A percentile compares a stretch with the other conserved stretches of the same genome.
Conservation (phyloP, 257 asterid species). For the Penstemon newberryi region DNA sequence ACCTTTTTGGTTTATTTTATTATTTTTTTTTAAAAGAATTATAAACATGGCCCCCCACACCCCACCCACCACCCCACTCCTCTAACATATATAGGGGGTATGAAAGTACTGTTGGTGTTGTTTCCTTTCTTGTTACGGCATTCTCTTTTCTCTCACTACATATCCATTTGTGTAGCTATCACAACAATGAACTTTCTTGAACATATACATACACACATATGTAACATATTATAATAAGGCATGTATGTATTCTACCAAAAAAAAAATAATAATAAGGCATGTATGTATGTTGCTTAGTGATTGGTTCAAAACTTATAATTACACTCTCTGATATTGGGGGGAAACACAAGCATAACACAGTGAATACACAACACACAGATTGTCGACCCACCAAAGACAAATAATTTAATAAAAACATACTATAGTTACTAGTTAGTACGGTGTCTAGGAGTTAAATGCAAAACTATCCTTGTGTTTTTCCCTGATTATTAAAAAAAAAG, state of each 20-base stretch:
- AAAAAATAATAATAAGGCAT: too few relatives aligned
- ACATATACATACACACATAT: constrained; percentile 16
- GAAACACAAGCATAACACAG: constrained; percentile 50
- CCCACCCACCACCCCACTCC: constrained; percentile 29
- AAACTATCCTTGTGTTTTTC: too few relatives aligned
- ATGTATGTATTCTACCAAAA: too few relatives aligned
- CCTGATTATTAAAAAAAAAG: too few relatives aligned
- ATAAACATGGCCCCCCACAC: not conserved
- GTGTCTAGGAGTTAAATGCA: too few relatives aligned
- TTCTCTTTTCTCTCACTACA: constrained; percentile 45
- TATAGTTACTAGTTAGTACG: too few relatives aligned
- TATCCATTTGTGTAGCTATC: constrained; percentile 47
- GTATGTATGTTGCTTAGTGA: constrained; percentile 44
- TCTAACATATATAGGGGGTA: constrained; percentile 42
- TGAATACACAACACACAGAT: constrained; percentile 68
- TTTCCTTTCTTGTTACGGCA: constrained; percentile 83
- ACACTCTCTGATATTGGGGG: constrained; percentile 33
- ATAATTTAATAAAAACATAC: constrained; percentile 17
- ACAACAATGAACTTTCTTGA: constrained; percentile 21
- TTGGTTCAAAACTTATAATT: constrained; percentile 52
- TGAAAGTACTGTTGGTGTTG: constrained; percentile 42
- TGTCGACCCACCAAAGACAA: constrained; percentile 73
- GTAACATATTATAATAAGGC: constrained; percentile 21
- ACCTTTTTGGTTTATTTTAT: constrained; percentile 42
- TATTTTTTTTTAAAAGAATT: constrained; percentile 1